Evolutionary conservation across 768 basidiomycete species (phyloP).

Genomic region (Botryobasidium botryosum): DNA sequence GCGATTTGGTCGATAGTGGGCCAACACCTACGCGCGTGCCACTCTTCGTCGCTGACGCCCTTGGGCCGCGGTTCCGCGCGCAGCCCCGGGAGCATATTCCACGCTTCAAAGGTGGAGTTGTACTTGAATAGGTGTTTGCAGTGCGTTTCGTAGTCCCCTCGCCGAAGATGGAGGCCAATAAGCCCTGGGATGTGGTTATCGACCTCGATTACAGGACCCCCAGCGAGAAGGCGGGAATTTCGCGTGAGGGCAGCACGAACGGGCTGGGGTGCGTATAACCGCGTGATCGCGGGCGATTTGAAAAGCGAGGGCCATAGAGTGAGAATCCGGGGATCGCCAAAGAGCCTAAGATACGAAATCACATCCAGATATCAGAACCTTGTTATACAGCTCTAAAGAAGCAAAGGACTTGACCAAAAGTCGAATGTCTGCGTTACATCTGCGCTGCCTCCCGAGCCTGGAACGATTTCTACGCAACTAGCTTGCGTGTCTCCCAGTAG

Average conservation of each 20-base stretch:
- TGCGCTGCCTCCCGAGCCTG: too few relatives aligned
- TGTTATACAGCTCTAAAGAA: too few relatives aligned
- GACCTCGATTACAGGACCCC: neutral
- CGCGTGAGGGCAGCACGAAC: constrained; percentile 30
- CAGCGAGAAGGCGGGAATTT: constrained; percentile 31
- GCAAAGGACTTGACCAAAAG: too few relatives aligned
- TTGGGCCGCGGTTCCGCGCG: too few relatives aligned
- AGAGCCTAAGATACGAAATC: too few relatives aligned
- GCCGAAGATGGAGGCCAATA: constrained; percentile 7
- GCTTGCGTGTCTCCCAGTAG: too few relatives aligned
- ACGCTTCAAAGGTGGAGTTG: constrained; percentile 31
- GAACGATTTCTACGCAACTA: too few relatives aligned
- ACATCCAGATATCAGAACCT: too few relatives aligned
- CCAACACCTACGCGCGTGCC: constrained; percentile 37
- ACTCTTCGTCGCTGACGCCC: too few relatives aligned
- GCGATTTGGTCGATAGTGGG: constrained; percentile 36
- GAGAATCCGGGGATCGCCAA: constrained; percentile 22
- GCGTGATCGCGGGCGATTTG: constrained; percentile 27
- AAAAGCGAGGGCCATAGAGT: constrained; percentile 33
- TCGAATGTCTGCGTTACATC: too few relatives aligned
- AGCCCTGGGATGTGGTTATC: constrained; percentile 10
- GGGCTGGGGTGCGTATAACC: constrained; percentile 48
- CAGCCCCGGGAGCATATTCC: constrained; percentile 41
- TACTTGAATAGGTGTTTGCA: constrained; percentile 28
- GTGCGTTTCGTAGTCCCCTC: constrained; percentile 16